Evolutionary conservation across 257 asterid species (phyloP).

Genomic region (Solanum rostratum): DNA sequence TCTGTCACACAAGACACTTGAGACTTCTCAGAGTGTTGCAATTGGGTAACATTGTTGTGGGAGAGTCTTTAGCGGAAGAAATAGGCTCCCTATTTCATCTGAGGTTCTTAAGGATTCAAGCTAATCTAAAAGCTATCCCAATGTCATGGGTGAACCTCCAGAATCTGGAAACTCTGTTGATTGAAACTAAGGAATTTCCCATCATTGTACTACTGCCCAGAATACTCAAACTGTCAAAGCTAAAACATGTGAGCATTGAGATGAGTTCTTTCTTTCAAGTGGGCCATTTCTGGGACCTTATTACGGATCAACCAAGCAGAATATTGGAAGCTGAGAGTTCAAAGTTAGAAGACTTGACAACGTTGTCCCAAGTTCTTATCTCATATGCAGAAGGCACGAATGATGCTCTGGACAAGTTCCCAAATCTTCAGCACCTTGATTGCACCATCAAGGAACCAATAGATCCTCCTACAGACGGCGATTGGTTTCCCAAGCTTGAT

Average conservation of each 20-base stretch:
- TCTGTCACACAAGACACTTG: background rate
- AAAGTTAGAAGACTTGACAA: background rate
- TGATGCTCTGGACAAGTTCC: background rate
- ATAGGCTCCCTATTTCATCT: background rate
- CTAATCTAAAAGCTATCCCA: background rate
- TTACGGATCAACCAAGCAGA: background rate
- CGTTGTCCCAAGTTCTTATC: background rate
- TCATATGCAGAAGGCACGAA: background rate
- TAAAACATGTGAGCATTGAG: background rate
- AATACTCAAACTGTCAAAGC: background rate
- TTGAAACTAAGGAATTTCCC: background rate
- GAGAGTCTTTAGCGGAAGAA: background rate
- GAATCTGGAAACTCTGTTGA: background rate
- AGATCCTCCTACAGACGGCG: background rate
- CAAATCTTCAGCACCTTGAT: background rate
- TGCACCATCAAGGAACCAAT: background rate
- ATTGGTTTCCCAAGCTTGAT: background rate
- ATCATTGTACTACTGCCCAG: background rate
- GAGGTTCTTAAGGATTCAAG: background rate
- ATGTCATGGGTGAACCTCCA: background rate
- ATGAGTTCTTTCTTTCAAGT: fast-evolving
- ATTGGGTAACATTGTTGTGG: background rate
- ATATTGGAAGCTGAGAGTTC: background rate
- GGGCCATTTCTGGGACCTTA: background rate
- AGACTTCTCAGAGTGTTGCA: constrained; percentile 11